Evolutionary conservation across 176 grass and related monocot genomes (phyloP), one percentile per base, ranked within the genome.

Genomic region (Cenchrus fungigraminus): DNA sequence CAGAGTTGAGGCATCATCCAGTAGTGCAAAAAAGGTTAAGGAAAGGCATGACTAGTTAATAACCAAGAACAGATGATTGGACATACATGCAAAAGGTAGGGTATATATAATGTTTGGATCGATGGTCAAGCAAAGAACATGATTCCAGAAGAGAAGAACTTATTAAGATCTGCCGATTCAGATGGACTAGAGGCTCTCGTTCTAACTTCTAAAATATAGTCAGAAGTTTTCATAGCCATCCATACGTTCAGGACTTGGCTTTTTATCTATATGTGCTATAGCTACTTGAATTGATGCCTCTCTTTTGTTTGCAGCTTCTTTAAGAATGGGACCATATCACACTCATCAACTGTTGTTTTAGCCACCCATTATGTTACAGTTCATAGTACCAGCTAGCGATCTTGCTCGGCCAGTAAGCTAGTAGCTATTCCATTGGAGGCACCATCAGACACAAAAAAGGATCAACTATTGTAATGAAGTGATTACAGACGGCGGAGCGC

Each of bases 111-210:
- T 47, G 14, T 5, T 32, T 49, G 13, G 53, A 45, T 59, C 53
- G 40, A 20, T 72, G 67, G 20, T 72, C 66, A 82, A 71, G 52
- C 80, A 61, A 82, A 58, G 80, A 72, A 49, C 14, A 8, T 29
- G 80, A 82, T 82, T 60, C 80, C 4, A 20, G 34, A 12, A 59
- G 52, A 4, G 52, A 7, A 59, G 52, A 7, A 59, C 20, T 58
- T 25, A 82, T 47, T 15, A 17, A 28, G n/a, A 82, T 54, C 22
- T 31, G 5, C 55, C 37, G 40, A 61, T 77, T 0, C 2, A 0
- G 11, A 59, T 43, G 34, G 2, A 77, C 34, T 13, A 25, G 20
- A 60, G 40, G 74, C 34, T 43, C 34, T 37, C 34, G 34, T 2
- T 37, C 34, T 1, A 40, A 4, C 37, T 19, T 32, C 58, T 66